A percentile compares a stretch with the other conserved stretches of the same genome.
phyloP scores from a whole-genome alignment of 1,284 basidiomycete genomes.

The Athelia psychrophila region DNA sequence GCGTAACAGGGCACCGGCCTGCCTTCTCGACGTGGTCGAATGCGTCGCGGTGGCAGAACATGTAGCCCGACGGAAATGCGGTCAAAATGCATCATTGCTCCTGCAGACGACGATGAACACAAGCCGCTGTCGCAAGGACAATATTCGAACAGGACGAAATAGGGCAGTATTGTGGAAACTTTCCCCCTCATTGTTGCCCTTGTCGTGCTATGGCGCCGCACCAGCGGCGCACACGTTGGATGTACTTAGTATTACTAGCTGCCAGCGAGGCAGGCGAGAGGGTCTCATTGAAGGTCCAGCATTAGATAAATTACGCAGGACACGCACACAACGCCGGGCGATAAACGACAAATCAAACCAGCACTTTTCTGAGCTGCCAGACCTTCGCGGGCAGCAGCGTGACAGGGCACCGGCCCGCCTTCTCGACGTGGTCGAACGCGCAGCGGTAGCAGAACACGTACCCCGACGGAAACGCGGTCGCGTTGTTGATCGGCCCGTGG shows the following conservation, averaged over 20 bases:
- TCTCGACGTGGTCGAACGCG: conserved; percentile 82
- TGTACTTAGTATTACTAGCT: no score
- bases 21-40: conserved; percentile 81
- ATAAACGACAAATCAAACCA: conserved; percentile 49
- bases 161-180: no score
- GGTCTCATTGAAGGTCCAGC: background rate
- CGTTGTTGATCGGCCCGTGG: conserved; percentile 74
- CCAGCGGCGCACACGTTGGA: no score
- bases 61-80: conserved; percentile 45
- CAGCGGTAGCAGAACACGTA: conserved; percentile 98
- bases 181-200: background rate
- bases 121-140: no score
- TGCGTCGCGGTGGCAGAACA: conserved; percentile 94
- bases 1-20: conserved; percentile 85
- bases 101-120: no score
- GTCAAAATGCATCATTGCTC: no score
- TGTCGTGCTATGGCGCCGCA: background rate
- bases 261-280: no score
- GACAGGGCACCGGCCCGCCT: conserved; percentile 81
- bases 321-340: conserved; percentile 3
- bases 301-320: background rate
- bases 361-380: conserved; percentile 86
- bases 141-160: no score
- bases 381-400: conserved; percentile 73
- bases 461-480: conserved; percentile 88